Base-by-base conservation (phyloP, 2,329 filamentous ascomycete species). In the Cytospora piceae region DNA sequence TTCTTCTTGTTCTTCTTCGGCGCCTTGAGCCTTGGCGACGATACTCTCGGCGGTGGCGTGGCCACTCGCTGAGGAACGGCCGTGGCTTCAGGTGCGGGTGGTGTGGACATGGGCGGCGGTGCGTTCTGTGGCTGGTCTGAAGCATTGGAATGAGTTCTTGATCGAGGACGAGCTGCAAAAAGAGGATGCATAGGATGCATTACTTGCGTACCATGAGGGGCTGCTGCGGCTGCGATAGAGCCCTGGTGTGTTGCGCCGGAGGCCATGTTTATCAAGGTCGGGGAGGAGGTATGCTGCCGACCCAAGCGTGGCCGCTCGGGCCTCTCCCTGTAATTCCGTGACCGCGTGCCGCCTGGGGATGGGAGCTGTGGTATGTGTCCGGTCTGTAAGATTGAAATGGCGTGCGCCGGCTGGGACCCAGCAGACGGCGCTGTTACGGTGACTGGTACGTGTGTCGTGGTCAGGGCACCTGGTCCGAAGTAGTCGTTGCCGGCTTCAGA, bases 321-420 rank as follows among this genome's bases (percentile, higher is more conserved):
- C 63, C 87, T 82, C 67, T 86, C 84, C 67, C 85, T 82, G 67
- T 85, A 82, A 58, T 81, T 79, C 66, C 87, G 83, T 31, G 80
- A 75, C 61, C 85, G 80, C 32, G 83, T 82, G 66, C 83, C 85
- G n/a, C 93, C 92, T 1, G 94, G 94, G 0, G 94, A 97, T 0
- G 94, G 93, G 55, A 97, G 81, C 24, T 88, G 82, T 8, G 94
- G 91, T 8, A 94, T 81, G 72, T 95, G 91, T 22, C 92, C 93
- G 0, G 92, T 94, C 60, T 84, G 88, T 32, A 97, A 78, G 22
- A 97, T 89, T 4, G 93, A 87, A 72, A 97, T 96, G 39, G 77
- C 70, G 59, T 78, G 77, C 2, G 74, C 70, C n/a, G 75, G 72
- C 4, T 74, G 69, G 31, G 74, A 69, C 72, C 72, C 75, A 69